Evolutionary conservation across 1,284 basidiomycete species (phyloP).

Genomic region (Cutaneotrichosporon mucoides): DNA sequence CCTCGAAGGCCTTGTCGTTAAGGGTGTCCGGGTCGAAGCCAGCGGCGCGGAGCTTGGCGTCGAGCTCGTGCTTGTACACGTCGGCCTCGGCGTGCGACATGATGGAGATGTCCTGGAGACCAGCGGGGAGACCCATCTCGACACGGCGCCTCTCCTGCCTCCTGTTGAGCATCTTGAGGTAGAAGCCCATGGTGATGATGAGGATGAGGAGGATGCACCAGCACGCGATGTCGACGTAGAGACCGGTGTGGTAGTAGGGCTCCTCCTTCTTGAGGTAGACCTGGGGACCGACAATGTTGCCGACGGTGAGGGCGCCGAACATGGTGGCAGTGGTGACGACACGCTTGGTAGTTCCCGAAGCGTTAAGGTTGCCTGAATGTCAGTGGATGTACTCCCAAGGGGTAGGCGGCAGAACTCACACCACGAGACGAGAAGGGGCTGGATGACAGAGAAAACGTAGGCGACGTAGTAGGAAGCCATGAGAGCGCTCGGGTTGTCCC

Average conservation of each 20-base stretch:
- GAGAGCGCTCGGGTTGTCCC: constrained; percentile 26
- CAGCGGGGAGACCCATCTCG: constrained; percentile 37
- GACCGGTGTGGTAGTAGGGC: constrained; percentile 37
- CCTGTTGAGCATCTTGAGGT: constrained; percentile 38
- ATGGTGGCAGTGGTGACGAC: constrained; percentile 37
- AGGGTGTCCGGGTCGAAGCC: constrained; percentile 19
- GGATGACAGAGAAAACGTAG: constrained; percentile 34
- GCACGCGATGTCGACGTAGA: constrained; percentile 42
- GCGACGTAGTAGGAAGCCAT: constrained; percentile 42
- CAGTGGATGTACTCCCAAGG: no score
- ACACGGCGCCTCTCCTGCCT: constrained; percentile 36
- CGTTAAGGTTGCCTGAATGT: constrained; percentile 30
- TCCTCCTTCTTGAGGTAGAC: constrained; percentile 37
- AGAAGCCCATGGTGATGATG: constrained; percentile 38
- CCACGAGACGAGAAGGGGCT: constrained; percentile 40
- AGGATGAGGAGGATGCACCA: constrained; percentile 35
- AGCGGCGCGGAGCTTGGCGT: constrained; percentile 12
- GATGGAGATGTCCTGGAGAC: constrained; percentile 42
- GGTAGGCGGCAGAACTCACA: not conserved
- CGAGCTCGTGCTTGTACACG: constrained; percentile 28
- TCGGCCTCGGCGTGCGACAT: constrained; percentile 30
- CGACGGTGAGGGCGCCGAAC: constrained; percentile 31
- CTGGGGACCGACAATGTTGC: constrained; percentile 37
- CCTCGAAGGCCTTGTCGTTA: constrained; percentile 25
- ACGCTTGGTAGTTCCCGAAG: constrained; percentile 43